These are phyloP conservation scores for Porpolomopsis calyptriformis DNA, from an alignment of 768 basidiomycete species.

Conservation along the genomic window DNA sequence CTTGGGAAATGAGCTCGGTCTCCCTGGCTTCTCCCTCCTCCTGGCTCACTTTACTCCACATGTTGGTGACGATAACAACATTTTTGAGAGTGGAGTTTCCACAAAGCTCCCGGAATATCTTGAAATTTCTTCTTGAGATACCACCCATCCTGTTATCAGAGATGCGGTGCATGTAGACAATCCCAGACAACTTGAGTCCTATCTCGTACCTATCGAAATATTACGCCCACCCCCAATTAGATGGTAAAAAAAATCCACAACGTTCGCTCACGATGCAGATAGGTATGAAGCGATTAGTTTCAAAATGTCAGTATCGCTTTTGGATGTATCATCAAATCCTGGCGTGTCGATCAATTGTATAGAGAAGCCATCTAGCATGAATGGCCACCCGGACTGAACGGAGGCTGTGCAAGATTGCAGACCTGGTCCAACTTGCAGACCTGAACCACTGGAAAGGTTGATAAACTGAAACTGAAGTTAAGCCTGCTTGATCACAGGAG, in stretches of 20 bases:
- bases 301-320: slow-evolving; percentile 26
- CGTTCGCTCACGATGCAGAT: slow-evolving; percentile 10
- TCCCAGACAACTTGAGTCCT: slow-evolving; percentile 26
- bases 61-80: slow-evolving; percentile 40
- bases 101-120: slow-evolving; percentile 37
- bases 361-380: slow-evolving; percentile 19
- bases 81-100: slow-evolving; percentile 33
- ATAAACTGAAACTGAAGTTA: slow-evolving; percentile 26
- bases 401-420: slow-evolving; percentile 30
- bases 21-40: slow-evolving; percentile 28
- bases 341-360: slow-evolving; percentile 34
- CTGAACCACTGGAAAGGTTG: slow-evolving; percentile 28
- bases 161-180: slow-evolving; percentile 37
- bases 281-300: slow-evolving; percentile 22
- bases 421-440: slow-evolving; percentile 26
- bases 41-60: slow-evolving; percentile 32
- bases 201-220: slow-evolving; percentile 1
- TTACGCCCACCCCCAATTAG: neutral
- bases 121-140: slow-evolving; percentile 31
- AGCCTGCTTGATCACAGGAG: neutral
- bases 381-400: slow-evolving; percentile 20
- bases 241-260: neutral
- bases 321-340: slow-evolving; percentile 32
- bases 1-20: slow-evolving; percentile 23
- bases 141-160: slow-evolving; percentile 32